phyloP scores from a whole-genome alignment of 352 stramenopile genomes.

The Phytophthora brassicae region DNA sequence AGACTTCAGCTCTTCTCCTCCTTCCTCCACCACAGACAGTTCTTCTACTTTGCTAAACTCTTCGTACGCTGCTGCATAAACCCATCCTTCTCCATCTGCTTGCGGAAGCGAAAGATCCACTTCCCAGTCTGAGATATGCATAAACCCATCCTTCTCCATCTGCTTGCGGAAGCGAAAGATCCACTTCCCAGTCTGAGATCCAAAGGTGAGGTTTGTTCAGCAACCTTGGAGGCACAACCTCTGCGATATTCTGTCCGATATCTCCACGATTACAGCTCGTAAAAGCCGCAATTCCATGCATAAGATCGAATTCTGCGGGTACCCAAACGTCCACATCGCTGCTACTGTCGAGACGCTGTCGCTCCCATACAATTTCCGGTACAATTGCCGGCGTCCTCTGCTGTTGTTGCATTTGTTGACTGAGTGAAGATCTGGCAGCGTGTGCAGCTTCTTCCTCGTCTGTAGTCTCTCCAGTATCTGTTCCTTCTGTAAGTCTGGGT shows the following conservation, averaged over 20 bases:
- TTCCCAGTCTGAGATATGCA: constrained; percentile 67
- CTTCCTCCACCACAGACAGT: constrained; percentile 1
- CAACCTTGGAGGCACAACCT: constrained; percentile 63
- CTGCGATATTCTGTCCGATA: constrained; percentile 51
- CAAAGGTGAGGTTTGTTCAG: constrained; percentile 76
- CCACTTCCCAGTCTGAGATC: constrained; percentile 69
- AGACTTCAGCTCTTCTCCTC: neutral
- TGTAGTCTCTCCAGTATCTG: constrained; percentile 28
- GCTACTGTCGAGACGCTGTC: constrained; percentile 31
- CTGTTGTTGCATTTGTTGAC: constrained; percentile 19
- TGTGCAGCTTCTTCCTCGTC: constrained; percentile 34
- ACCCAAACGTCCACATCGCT: constrained; percentile 32
- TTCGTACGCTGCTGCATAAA: constrained; percentile 52
- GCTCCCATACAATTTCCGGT: constrained; percentile 56
- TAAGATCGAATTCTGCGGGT: constrained; percentile 43
- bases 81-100: constrained; percentile 71
- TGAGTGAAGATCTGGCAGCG: constrained; percentile 25
- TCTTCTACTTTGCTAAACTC: constrained; percentile 37
- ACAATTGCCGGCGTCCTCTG: constrained; percentile 40
- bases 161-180: constrained; percentile 45
- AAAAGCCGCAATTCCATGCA: constrained; percentile 46
- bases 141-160: constrained; percentile 76
- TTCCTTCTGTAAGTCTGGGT: constrained; percentile 33
- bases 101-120: constrained; percentile 50
- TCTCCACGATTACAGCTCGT: constrained; percentile 68